Conservation (phyloP, 2,329 filamentous ascomycete genomes). For the Davidsoniella australis region DNA sequence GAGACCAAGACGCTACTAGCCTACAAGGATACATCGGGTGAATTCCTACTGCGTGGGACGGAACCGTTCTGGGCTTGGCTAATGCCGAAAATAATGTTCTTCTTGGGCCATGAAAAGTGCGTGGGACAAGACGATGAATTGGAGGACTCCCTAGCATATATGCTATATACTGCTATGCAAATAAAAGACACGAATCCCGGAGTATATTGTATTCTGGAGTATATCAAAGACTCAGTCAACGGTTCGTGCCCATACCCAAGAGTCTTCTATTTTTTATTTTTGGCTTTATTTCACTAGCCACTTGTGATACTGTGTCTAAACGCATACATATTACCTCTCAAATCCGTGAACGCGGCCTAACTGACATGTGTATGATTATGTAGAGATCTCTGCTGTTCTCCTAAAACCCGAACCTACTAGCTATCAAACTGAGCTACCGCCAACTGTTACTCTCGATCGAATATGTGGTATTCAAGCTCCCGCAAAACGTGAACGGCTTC, state of each 20-base stretch:
- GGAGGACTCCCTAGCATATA: conserved; percentile 11
- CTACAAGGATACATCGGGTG: conserved; percentile 23
- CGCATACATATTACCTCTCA: background rate
- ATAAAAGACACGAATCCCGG: conserved; percentile 8
- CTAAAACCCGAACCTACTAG: conserved; percentile 5
- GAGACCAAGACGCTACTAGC: conserved; percentile 57
- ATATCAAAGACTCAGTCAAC: conserved; percentile 12
- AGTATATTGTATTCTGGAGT: conserved; percentile 11
- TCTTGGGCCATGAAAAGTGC: conserved; percentile 36
- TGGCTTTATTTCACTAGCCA: background rate
- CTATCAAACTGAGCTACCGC: conserved; percentile 22
- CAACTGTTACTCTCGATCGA: conserved; percentile 21
- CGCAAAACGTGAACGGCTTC: conserved; percentile 18
- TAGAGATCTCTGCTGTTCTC: conserved; percentile 11
- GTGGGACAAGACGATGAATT: conserved; percentile 5
- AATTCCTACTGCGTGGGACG: conserved; percentile 33
- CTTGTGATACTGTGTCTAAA: background rate
- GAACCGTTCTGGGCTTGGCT: conserved; percentile 52
- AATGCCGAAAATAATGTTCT: conserved; percentile 37
- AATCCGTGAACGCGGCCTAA: conserved; percentile 1
- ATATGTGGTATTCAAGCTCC: conserved; percentile 16
- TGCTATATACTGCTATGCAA: conserved; percentile 11
- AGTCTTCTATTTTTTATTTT: background rate
- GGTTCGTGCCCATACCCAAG: conserved; percentile 2
- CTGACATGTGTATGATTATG: background rate